Conservation (phyloP, 129 eudicot genomes). For the Flaveria brownii region DNA sequence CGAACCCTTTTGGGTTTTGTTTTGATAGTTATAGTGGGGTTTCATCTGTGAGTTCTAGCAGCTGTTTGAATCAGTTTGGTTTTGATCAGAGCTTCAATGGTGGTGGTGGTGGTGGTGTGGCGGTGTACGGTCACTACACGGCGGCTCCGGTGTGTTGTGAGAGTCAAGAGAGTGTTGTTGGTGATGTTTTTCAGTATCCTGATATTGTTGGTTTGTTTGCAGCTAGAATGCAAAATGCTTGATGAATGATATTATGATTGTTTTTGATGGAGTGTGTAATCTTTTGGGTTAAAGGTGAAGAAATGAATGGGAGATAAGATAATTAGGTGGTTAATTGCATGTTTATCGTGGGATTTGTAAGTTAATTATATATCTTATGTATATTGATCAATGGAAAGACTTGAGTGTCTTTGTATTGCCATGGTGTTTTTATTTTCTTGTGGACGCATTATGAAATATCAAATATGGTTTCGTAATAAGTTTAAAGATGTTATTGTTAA, state of each 20-base stretch:
- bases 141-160: slow-evolving; percentile 20
- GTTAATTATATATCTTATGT: not conserved
- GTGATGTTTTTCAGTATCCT: slow-evolving; percentile 53
- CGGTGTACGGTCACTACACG: slow-evolving; percentile 18
- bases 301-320: not conserved
- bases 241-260: not conserved
- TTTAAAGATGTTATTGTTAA: too few relatives aligned
- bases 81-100: slow-evolving; percentile 20
- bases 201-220: slow-evolving; percentile 49
- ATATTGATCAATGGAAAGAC: not conserved
- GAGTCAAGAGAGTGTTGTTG: slow-evolving; percentile 33
- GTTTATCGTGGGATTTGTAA: not conserved
- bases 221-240: slow-evolving; percentile 51
- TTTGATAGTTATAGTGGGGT: slow-evolving; percentile 24
- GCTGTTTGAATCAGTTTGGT: slow-evolving; percentile 13
- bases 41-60: not conserved
- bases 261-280: not conserved
- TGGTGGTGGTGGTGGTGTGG: slow-evolving; percentile 1
- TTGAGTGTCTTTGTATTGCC: not conserved
- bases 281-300: not conserved
- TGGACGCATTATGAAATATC: not conserved
- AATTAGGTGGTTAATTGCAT: not conserved
- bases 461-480: too few relatives aligned
- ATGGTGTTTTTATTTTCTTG: not conserved
- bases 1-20: slow-evolving; percentile 33